Base-by-base conservation (phyloP, 1,284 basidiomycete species). In the Vanrija pseudolonga region DNA sequence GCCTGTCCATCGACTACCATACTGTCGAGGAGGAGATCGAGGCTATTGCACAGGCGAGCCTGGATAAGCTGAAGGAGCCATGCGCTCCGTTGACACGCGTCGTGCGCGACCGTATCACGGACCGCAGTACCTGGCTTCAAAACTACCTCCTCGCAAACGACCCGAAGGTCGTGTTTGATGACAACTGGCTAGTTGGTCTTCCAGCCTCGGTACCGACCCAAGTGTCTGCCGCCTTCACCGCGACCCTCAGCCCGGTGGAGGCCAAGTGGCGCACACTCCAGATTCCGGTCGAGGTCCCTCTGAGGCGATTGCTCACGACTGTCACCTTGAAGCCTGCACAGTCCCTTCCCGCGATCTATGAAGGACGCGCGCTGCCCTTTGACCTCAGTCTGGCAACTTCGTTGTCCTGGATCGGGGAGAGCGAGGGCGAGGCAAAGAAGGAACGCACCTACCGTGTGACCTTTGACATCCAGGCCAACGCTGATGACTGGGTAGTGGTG, bases 221-320 rank as follows among this genome's bases (percentile, higher is more conserved):
- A 32, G 11, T 32, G 9, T 19, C 28, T 4, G 39, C 32, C 3
- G 19, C 58, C 1, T 56, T 56, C 39, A 5, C 51, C 3, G 22
- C 49, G 0, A 18, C 51, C 0, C 42, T 55, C 4, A 23, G 36
- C 23, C 42, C 51, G 1, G 37, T 42, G 2, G 36, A n/a, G 3
- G 37, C 52, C 11, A 41, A 20, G 12, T 73, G 71, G 73, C 62
- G 71, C 22, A 72, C 60, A 1, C 59, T 75, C 15, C 66, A 69
- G 45, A 73, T 75, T n/a, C 73, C 73, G 1, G 73, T 75, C n/a
- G 73, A 75, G n/a, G 65, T 75, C 0, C 71, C 73, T 15, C 63
- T 67, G 12, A 59, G 64, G 24, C 57, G 71, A 9, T 60, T 71
- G 8, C 55, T 71, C n/a, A 67, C 67, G 8, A 55, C 54, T 0